Conservation (phyloP, 805 yeast genomes). For the Ascoidea rubescens region DNA sequence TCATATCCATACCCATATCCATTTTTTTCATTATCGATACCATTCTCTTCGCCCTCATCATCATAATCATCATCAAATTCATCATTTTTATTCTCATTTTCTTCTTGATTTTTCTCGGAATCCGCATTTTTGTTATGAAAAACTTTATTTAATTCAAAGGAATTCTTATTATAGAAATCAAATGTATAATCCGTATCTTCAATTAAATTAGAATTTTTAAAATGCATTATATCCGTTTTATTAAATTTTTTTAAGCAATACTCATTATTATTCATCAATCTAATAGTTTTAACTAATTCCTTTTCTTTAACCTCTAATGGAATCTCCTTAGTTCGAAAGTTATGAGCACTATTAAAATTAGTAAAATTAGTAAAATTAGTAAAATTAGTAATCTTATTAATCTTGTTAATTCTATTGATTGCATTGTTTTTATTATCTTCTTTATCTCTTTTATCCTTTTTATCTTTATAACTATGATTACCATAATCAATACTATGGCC, state of each 20-base stretch:
- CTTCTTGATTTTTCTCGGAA: too few species aligned
- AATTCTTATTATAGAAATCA: too few species aligned
- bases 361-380: background rate
- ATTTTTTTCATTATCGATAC: background rate
- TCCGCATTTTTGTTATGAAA: background rate
- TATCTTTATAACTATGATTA: slow-evolving; percentile 20
- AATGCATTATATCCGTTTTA: background rate
- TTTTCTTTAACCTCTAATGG: background rate
- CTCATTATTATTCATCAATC: background rate
- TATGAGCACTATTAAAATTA: background rate
- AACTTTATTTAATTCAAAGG: too few species aligned
- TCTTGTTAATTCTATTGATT: background rate
- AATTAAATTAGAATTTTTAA: too few species aligned
- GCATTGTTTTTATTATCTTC: slow-evolving; percentile 1
- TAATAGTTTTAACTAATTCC: too few species aligned
- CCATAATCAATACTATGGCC: background rate
- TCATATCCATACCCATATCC: background rate
- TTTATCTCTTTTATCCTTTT: slow-evolving; percentile 12
- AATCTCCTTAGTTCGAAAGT: background rate
- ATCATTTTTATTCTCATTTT: too few species aligned
- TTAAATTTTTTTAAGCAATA: background rate
- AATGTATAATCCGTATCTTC: background rate
- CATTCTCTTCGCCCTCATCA: background rate
- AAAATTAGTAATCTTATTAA: background rate
- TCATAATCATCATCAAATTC: too few species aligned